phyloP scores from a whole-genome alignment of 495 filamentous ascomycete species.

The Penicillium cinerascens region DNA sequence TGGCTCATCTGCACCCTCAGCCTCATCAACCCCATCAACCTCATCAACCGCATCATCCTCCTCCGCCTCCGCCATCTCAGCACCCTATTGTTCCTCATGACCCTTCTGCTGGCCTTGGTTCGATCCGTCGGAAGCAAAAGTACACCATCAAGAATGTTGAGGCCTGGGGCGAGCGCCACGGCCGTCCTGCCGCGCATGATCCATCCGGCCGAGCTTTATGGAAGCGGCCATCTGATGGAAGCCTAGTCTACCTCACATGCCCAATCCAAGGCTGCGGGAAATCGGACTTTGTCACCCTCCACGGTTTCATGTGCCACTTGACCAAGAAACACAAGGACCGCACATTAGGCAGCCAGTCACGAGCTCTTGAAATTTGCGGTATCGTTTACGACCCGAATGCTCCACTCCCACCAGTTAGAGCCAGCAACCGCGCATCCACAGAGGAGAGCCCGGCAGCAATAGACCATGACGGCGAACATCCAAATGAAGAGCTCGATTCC shows the following conservation, averaged over 20 bases:
- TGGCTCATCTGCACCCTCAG: constrained; percentile 22
- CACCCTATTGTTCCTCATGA: constrained; percentile 33
- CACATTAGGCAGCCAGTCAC: constrained; percentile 44
- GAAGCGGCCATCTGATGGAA: constrained; percentile 47
- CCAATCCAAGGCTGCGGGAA: constrained; percentile 43
- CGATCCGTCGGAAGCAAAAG: constrained; percentile 47
- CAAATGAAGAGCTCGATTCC: constrained; percentile 37
- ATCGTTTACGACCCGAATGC: constrained; percentile 43
- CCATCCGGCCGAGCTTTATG: constrained; percentile 42
- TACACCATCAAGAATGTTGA: constrained; percentile 52
- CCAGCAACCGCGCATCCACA: constrained; percentile 35
- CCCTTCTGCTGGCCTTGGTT: constrained; percentile 23
- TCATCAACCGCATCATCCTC: constrained; percentile 4
- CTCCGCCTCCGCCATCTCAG: constrained; percentile 18
- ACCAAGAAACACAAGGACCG: constrained; percentile 52
- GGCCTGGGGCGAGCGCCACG: constrained; percentile 48
- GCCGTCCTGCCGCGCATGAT: constrained; percentile 45
- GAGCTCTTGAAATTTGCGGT: constrained; percentile 46
- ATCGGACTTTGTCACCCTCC: constrained; percentile 45
- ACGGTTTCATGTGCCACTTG: constrained; percentile 50
- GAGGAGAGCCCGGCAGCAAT: constrained; percentile 35
- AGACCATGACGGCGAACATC: constrained; percentile 30
- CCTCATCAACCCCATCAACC: constrained; percentile 16
- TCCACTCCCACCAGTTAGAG: constrained; percentile 38
- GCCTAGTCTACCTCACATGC: constrained; percentile 46